Evolutionary conservation across 2,329 filamentous ascomycete genomes (phyloP).

Genomic region (Aureobasidium mangrovei): DNA sequence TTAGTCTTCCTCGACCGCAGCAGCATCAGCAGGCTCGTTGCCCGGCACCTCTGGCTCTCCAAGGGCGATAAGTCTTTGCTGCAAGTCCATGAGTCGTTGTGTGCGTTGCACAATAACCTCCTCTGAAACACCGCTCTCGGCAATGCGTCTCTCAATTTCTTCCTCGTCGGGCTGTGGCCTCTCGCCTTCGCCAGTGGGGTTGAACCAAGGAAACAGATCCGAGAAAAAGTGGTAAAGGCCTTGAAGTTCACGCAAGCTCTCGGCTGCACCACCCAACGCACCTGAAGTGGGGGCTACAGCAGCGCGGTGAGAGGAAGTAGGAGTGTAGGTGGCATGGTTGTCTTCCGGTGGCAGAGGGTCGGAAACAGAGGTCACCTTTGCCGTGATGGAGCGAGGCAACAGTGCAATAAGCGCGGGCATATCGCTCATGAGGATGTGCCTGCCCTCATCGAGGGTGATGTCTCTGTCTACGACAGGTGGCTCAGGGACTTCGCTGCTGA

Average conservation of each 20-base stretch:
- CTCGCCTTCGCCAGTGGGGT: slow-evolving; percentile 12
- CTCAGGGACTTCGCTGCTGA: slow-evolving; percentile 36
- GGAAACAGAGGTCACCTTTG: slow-evolving; percentile 60
- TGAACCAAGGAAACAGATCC: slow-evolving; percentile 25
- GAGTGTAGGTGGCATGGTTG: slow-evolving; percentile 23
- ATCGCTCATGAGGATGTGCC: slow-evolving; percentile 72
- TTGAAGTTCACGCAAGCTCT: slow-evolving; percentile 22
- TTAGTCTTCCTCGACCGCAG: neutral
- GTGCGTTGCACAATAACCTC: slow-evolving; percentile 22
- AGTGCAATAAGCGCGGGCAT: slow-evolving; percentile 60
- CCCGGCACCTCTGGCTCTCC: neutral
- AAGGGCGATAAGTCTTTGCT: slow-evolving; percentile 20
- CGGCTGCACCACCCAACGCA: slow-evolving; percentile 15
- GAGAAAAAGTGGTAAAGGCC: slow-evolving; percentile 23
- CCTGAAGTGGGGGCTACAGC: slow-evolving; percentile 19
- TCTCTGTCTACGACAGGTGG: slow-evolving; percentile 27
- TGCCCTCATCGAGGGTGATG: slow-evolving; percentile 51
- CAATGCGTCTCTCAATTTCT: slow-evolving; percentile 22
- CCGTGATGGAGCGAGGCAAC: slow-evolving; percentile 57
- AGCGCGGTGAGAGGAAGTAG: slow-evolving; percentile 3
- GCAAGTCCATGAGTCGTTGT: slow-evolving; percentile 22
- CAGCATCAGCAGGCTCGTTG: neutral
- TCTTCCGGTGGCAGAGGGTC: slow-evolving; percentile 70
- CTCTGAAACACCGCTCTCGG: slow-evolving; percentile 20
- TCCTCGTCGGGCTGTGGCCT: slow-evolving; percentile 20